phyloP scores from a whole-genome alignment of 176 grass and related monocot genomes.

The Aegilops bicornis region DNA sequence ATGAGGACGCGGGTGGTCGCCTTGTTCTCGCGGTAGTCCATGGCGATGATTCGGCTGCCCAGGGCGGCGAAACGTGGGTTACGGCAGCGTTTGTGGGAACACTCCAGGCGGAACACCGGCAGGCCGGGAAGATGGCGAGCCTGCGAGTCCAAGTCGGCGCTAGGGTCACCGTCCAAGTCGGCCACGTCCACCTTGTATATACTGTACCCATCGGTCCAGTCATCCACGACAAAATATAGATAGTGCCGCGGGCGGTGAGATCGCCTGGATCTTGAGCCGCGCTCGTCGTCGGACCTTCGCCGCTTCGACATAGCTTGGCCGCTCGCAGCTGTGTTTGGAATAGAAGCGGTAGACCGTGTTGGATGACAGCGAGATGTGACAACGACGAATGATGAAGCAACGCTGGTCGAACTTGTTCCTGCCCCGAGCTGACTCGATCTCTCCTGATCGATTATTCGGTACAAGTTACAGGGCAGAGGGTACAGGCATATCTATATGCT shows the following conservation, averaged over 20 bases:
- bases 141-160: conserved; percentile 2
- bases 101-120: conserved; percentile 10
- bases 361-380: too few species aligned
- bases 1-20: neutral
- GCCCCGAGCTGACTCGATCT: too few species aligned
- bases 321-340: neutral
- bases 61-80: neutral
- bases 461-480: too few species aligned
- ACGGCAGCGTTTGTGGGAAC: neutral
- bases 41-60: neutral
- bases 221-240: neutral
- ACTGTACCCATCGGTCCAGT: neutral
- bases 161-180: conserved; percentile 1
- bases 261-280: neutral
- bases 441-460: too few species aligned
- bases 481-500: too few species aligned
- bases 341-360: too few species aligned
- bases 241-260: neutral
- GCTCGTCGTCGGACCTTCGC: neutral
- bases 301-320: neutral
- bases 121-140: neutral
- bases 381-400: too few species aligned
- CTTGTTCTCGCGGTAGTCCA: neutral
- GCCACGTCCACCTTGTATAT: neutral
- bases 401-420: too few species aligned